These are phyloP conservation scores for Acer campestre DNA, from an alignment of 345 rosid species.

Conservation along the genomic window DNA sequence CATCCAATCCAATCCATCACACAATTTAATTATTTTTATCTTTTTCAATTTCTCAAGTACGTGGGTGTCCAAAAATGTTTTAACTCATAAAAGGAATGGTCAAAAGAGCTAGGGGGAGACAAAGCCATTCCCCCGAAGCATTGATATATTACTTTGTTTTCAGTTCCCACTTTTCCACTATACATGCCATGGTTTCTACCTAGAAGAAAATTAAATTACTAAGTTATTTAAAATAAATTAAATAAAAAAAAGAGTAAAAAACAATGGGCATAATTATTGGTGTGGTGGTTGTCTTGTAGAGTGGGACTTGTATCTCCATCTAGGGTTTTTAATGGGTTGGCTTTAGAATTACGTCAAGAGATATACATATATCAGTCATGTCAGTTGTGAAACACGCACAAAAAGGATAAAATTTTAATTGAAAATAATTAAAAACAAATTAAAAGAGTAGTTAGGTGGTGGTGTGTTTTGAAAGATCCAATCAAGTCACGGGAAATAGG, in stretches of 20 bases:
- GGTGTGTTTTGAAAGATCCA: slow-evolving; percentile 37
- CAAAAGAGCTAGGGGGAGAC: not conserved
- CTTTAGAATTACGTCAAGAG: slow-evolving; percentile 29
- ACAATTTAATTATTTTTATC: too few species aligned
- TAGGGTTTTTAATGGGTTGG: not conserved
- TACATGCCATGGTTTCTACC: slow-evolving; percentile 32
- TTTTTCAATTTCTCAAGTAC: too few species aligned
- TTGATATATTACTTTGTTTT: slow-evolving; percentile 24
- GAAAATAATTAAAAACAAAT: not conserved
- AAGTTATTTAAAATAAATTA: not conserved
- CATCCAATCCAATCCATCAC: too few species aligned
- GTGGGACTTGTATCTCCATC: not conserved
- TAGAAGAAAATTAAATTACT: slow-evolving; percentile 10
- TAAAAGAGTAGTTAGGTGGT: not conserved
- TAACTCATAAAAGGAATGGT: not conserved
- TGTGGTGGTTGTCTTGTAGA: not conserved
- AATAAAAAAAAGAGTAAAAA: too few species aligned
- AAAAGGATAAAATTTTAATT: not conserved
- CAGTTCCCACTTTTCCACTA: slow-evolving; percentile 29
- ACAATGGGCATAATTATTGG: not conserved
- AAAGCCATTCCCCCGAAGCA: slow-evolving; percentile 25
- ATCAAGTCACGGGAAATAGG: slow-evolving; percentile 25
- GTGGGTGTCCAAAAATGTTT: not conserved
- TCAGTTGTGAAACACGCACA: not conserved
- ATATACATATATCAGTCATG: not conserved